phyloP scores from a whole-genome alignment of 495 filamentous ascomycete species.

The Aspergillus nidulans region DNA sequence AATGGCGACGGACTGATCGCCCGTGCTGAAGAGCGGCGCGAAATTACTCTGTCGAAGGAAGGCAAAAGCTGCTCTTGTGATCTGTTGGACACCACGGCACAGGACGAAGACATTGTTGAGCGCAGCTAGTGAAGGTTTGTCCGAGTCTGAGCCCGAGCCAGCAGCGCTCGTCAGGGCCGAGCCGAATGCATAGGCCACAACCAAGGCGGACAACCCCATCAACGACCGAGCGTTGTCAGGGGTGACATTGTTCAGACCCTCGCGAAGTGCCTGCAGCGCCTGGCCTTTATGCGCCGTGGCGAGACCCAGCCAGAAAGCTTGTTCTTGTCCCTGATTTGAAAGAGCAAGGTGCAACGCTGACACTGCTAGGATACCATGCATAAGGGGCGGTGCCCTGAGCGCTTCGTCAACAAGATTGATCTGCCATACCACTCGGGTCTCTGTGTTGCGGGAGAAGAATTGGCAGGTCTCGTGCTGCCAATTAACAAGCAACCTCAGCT shows the following conservation, averaged over 20 bases:
- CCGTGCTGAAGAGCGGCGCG: conserved; percentile 18
- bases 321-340: conserved; percentile 1
- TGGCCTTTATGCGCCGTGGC: conserved; percentile 25
- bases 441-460: conserved; percentile 17
- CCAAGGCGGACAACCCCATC: conserved; percentile 20
- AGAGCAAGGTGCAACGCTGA: conserved; percentile 33
- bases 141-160: neutral
- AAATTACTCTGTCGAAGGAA: conserved; percentile 21
- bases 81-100: conserved; percentile 21
- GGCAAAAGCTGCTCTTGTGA: neutral
- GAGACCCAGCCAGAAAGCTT: conserved; percentile 17
- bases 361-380: conserved; percentile 36
- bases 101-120: conserved; percentile 21
- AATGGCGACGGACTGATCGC: neutral
- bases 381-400: conserved; percentile 25
- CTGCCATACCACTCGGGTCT: conserved; percentile 27
- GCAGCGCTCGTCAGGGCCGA: conserved; percentile 11
- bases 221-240: conserved; percentile 20
- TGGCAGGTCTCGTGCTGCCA: conserved; percentile 23
- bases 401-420: conserved; percentile 31
- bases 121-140: conserved; percentile 15
- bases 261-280: conserved; percentile 19
- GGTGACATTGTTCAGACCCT: conserved; percentile 11
- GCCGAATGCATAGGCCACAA: conserved; percentile 23
- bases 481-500: conserved; percentile 19